phyloP scores from a whole-genome alignment of 352 stramenopile genomes.

The Chrysophaeum taylorii region DNA sequence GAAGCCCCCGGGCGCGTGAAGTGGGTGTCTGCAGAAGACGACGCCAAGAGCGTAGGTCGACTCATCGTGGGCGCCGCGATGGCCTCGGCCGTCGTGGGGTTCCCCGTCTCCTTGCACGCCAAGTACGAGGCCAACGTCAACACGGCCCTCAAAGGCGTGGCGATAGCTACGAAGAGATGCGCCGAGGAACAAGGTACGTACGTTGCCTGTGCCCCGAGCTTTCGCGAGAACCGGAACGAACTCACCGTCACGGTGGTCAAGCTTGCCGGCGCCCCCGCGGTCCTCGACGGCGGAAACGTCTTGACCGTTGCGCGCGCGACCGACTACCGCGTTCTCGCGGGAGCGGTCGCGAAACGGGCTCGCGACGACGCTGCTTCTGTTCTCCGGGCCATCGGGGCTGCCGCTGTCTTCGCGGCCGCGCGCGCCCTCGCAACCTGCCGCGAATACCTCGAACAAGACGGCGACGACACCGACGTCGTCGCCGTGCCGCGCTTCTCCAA shows the following conservation, averaged over 20 bases:
- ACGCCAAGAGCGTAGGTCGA: neutral
- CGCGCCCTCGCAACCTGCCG: neutral
- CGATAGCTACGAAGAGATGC: neutral
- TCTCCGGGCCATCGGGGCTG: neutral
- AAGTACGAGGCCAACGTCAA: constrained; percentile 14
- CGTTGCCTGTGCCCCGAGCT: neutral
- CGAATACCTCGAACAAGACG: constrained; percentile 4
- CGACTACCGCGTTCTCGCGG: constrained; percentile 13
- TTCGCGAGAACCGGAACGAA: neutral
- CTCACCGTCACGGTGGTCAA: neutral
- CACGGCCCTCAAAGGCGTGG: constrained; percentile 3
- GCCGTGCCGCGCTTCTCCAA: constrained; percentile 7
- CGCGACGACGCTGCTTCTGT: neutral
- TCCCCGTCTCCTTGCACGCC: constrained; percentile 3
- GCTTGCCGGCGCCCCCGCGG: neutral
- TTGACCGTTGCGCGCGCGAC: neutral
- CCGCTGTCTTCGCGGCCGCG: neutral
- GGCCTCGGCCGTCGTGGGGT: neutral
- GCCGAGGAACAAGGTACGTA: neutral
- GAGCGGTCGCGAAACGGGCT: constrained; percentile 3
- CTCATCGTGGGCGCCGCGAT: constrained; percentile 3
- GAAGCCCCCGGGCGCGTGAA: neutral
- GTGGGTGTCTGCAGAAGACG: constrained; percentile 4
- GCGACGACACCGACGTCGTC: neutral
- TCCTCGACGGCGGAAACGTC: neutral